Base-by-base conservation (phyloP, 2,329 filamentous ascomycete species). In the Aureobasidium mangrovei region DNA sequence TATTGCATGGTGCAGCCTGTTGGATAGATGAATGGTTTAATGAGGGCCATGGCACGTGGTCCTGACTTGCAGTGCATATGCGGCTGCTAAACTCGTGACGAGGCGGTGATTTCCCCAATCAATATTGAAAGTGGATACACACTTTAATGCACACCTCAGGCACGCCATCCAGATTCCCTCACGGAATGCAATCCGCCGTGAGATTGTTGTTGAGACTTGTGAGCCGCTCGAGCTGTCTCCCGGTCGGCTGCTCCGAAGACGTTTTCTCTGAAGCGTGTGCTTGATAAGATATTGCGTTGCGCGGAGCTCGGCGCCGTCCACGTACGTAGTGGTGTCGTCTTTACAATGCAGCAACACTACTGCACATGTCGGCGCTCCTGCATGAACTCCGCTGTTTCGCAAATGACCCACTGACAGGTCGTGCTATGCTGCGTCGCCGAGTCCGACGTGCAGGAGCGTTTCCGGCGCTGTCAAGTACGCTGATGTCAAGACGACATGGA, bases 11-110 rank as follows among this genome's bases (percentile, higher is more conserved):
- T 7, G 39, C 28, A 29, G 32, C 10, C 27, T 18, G n/a, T 29
- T 42, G 24, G 47, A 51, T 51, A 51, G 27, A 49, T 42, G 38
- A 51, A 42, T 6, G 32, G 6, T 41, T 51, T 42, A 18, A 51
- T 51, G 35, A 49, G 36, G 27, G n/a, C 24, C 29, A 42, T 39
- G 47, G 47, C 47, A 51, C 47, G 47, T 51, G 47, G 47, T 42
- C 36, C 36, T 51, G 47, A 41, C 42, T 40, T 42, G 24, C 47
- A 28, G 29, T 42, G 47, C 47, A 51, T 51, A 42, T 51, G 47
- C 47, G 47, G 47, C 38, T 18, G 18, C 18, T 18, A 18, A 18
- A 18, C 18, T 18, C 18, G 18, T 18, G 18, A 18, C 18, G 18
- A 18, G 18, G 18, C 18, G 18, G 18, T 18, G 18, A 18, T 18